Evolutionary conservation across 306 rosid species (phyloP).

Genomic region (Dryas drummondii): DNA sequence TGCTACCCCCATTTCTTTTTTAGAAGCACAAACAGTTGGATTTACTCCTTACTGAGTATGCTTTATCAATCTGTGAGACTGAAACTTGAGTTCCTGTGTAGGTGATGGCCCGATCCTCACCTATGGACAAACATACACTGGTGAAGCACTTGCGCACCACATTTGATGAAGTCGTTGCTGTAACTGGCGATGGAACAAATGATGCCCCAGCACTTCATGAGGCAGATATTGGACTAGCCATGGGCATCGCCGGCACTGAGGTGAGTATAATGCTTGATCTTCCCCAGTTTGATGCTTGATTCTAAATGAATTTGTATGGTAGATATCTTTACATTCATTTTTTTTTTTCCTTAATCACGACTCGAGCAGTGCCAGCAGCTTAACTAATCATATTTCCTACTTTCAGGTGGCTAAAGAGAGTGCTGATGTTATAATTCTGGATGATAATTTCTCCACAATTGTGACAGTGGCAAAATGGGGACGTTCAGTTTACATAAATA

Average conservation of each 20-base stretch:
- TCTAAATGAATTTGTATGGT: neutral
- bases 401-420: conserved; percentile 96
- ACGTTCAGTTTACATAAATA: conserved; percentile 89
- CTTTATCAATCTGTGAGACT: conserved; percentile 21
- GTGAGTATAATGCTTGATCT: conserved; percentile 40
- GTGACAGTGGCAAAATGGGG: conserved; percentile 99
- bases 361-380: neutral
- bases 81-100: conserved; percentile 25
- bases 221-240: conserved; percentile 98
- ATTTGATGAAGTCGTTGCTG: conserved; percentile 91
- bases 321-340: neutral
- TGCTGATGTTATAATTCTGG: conserved; percentile 95
- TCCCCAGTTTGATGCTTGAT: too few species aligned
- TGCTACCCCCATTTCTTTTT: conserved; percentile 31
- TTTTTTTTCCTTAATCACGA: neutral
- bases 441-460: conserved; percentile 96
- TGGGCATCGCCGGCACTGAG: conserved; percentile 99
- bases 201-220: conserved; percentile 99
- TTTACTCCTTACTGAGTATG: conserved; percentile 11
- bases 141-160: conserved; percentile 89
- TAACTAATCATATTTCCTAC: conserved; percentile 21
- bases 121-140: conserved; percentile 87
- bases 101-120: conserved; percentile 99
- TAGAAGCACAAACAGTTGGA: conserved; percentile 4
- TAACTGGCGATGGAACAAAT: conserved; percentile 97